phyloP scores from a whole-genome alignment of 164 flowering plant genomes.

The Protea cynaroides region DNA sequence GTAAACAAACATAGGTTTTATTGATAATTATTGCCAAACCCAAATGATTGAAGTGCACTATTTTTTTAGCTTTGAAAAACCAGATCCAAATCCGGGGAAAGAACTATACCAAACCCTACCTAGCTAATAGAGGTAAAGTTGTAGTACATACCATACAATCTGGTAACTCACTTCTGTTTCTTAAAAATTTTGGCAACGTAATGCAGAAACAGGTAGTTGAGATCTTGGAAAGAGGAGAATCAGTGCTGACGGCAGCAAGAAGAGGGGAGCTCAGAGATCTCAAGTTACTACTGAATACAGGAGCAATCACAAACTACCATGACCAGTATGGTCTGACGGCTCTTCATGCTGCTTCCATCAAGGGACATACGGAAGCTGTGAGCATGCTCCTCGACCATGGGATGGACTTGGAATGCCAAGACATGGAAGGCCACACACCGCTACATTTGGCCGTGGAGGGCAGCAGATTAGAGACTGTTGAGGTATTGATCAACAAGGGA shows the following conservation, averaged over 20 bases:
- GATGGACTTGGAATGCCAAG: slow-evolving; percentile 36
- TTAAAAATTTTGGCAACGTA: background rate
- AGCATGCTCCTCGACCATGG: slow-evolving; percentile 37
- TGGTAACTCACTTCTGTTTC: too few species aligned
- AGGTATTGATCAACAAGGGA: slow-evolving; percentile 35
- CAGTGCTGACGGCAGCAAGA: slow-evolving; percentile 48
- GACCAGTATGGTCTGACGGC: slow-evolving; percentile 62
- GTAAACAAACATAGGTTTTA: too few species aligned
- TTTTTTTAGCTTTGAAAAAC: too few species aligned
- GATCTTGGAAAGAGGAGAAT: slow-evolving; percentile 41
- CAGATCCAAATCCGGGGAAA: too few species aligned
- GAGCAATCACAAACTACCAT: slow-evolving; percentile 21
- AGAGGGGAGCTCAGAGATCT: slow-evolving; percentile 39
- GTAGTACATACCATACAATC: too few species aligned
- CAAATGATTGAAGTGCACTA: too few species aligned
- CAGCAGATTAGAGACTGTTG: slow-evolving; percentile 43
- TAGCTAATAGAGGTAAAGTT: too few species aligned
- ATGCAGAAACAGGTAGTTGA: slow-evolving; percentile 37
- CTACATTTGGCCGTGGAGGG: slow-evolving; percentile 66
- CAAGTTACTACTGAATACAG: slow-evolving; percentile 28
- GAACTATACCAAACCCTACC: too few species aligned
- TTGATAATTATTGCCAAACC: too few species aligned
- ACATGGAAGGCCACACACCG: slow-evolving; percentile 56
- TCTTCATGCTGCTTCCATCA: slow-evolving; percentile 59
- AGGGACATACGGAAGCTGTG: slow-evolving; percentile 46